Evolutionary conservation across 768 basidiomycete species (phyloP).

Genomic region (Cystobasidium ongulense): DNA sequence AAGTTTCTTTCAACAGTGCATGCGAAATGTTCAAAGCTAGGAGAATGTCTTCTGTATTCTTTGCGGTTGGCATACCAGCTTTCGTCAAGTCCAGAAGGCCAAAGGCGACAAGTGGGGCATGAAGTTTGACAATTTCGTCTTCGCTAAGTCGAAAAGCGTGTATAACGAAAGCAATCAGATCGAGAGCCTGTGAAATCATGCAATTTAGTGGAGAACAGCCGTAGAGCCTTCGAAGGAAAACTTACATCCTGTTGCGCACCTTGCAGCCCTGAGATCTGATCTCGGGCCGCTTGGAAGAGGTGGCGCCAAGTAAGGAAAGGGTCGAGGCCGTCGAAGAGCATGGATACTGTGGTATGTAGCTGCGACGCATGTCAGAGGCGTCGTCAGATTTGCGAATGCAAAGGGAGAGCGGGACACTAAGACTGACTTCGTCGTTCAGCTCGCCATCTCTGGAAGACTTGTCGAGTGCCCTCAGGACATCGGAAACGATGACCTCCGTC

Average conservation of each 20-base stretch:
- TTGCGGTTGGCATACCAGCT: background rate
- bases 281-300: slow-evolving; percentile 49
- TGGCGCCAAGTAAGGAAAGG: slow-evolving; percentile 79
- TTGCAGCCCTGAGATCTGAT: slow-evolving; percentile 29
- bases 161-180: slow-evolving; percentile 65
- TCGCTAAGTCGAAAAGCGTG: slow-evolving; percentile 67
- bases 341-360: slow-evolving; percentile 73
- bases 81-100: slow-evolving; percentile 54
- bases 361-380: slow-evolving; percentile 42
- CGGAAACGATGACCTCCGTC: slow-evolving; percentile 68
- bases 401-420: slow-evolving; percentile 8
- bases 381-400: background rate
- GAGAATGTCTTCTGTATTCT: slow-evolving; percentile 50
- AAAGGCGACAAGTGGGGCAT: slow-evolving; percentile 62
- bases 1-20: slow-evolving; percentile 37
- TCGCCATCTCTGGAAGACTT: slow-evolving; percentile 48
- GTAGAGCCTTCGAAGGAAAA: background rate
- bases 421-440: slow-evolving; percentile 46
- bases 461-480: slow-evolving; percentile 67
- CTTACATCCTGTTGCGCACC: slow-evolving; percentile 18
- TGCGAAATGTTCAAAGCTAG: background rate
- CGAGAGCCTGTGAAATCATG: slow-evolving; percentile 52
- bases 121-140: slow-evolving; percentile 53
- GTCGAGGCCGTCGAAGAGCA: slow-evolving; percentile 86
- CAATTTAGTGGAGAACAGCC: background rate